phyloP scores from a whole-genome alignment of 768 basidiomycete genomes.

The Amanita polypyramis region DNA sequence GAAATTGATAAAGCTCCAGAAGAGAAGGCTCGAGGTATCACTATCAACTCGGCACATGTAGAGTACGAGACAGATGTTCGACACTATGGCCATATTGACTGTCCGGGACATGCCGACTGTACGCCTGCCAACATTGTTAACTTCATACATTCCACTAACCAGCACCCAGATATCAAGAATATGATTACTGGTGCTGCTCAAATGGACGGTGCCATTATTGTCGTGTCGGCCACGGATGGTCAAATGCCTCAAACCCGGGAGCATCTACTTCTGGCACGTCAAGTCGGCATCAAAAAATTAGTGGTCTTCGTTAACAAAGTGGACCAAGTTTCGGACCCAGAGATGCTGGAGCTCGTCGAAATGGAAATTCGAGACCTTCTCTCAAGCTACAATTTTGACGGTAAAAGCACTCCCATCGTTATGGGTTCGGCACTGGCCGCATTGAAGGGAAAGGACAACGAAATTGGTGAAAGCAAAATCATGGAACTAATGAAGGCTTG shows the following conservation, averaged over 20 bases:
- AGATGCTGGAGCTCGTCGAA: slow-evolving; percentile 98
- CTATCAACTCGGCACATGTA: slow-evolving; percentile 97
- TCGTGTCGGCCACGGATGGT: slow-evolving; percentile 97
- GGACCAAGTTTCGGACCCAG: slow-evolving; percentile 90
- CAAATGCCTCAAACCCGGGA: slow-evolving; percentile 99
- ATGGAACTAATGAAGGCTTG: slow-evolving; percentile 75
- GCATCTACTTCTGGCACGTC: slow-evolving; percentile 93
- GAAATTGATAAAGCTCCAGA: slow-evolving; percentile 99
- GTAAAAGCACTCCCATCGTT: slow-evolving; percentile 95
- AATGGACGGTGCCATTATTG: slow-evolving; percentile 93
- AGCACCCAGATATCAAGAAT: slow-evolving; percentile 75
- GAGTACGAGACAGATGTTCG: slow-evolving; percentile 89
- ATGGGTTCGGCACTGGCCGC: slow-evolving; percentile 97
- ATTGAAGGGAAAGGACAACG: slow-evolving; percentile 74
- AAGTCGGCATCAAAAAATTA: slow-evolving; percentile 94
- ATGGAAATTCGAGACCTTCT: slow-evolving; percentile 99
- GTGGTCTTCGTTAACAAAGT: slow-evolving; percentile 99
- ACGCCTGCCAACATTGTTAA: slow-evolving; percentile 18
- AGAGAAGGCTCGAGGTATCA: slow-evolving; percentile 99
- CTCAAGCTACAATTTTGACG: slow-evolving; percentile 87
- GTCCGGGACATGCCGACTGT: slow-evolving; percentile 95
- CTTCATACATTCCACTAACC: slow-evolving; percentile 9
- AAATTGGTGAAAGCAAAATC: slow-evolving; percentile 75
- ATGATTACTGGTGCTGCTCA: slow-evolving; percentile 99
- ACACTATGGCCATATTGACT: slow-evolving; percentile 98